phyloP scores from a whole-genome alignment of 2,329 filamentous ascomycete species.

The Ophiocordyceps camponoti-saundersi region DNA sequence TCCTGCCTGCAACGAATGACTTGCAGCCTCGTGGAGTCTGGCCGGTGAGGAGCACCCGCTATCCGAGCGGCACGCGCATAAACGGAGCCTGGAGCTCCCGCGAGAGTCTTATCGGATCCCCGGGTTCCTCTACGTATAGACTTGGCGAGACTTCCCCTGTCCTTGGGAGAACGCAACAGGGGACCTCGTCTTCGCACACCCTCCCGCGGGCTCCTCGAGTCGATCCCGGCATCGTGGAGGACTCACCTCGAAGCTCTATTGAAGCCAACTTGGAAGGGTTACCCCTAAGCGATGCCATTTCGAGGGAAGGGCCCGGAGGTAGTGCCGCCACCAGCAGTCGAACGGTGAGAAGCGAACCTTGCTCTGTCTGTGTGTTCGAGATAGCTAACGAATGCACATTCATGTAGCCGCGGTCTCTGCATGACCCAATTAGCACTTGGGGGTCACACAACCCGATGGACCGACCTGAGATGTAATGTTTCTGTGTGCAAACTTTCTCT shows the following conservation, averaged over 20 bases:
- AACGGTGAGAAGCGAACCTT: not conserved
- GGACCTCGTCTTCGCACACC: too few relatives aligned
- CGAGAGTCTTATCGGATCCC: not conserved
- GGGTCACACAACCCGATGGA: too few relatives aligned
- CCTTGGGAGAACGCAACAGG: too few relatives aligned
- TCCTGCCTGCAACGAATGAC: not conserved
- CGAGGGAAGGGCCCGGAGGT: not conserved
- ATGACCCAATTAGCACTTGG: too few relatives aligned
- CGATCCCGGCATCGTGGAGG: not conserved
- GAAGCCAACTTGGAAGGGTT: not conserved
- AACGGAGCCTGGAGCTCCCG: not conserved
- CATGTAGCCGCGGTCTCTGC: too few relatives aligned
- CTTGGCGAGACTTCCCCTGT: too few relatives aligned
- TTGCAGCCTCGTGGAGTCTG: not conserved
- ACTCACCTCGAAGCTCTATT: not conserved
- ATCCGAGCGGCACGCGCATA: not conserved
- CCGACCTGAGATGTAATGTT: too few relatives aligned
- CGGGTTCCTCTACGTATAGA: not conserved
- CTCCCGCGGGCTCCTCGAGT: not conserved
- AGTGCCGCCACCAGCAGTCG: not conserved
- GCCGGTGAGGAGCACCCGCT: not conserved
- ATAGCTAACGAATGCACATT: too few relatives aligned
- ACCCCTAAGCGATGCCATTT: not conserved
- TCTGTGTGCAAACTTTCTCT: too few relatives aligned
- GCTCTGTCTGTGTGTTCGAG: too few relatives aligned